phyloP scores from a whole-genome alignment of 73 alveolate genomes.

The Paraurostyla sp. region DNA sequence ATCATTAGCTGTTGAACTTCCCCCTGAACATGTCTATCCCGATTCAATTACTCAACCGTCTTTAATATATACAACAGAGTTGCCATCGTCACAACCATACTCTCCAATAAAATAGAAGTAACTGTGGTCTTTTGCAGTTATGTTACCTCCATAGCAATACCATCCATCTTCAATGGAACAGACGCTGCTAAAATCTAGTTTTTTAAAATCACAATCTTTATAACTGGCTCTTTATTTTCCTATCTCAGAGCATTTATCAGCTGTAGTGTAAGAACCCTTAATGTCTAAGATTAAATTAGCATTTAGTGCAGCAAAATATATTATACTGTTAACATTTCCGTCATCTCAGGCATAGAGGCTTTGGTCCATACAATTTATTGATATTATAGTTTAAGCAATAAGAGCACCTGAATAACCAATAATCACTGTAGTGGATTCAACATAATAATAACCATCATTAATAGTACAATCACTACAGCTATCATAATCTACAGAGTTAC shows the following conservation, averaged over 20 bases:
- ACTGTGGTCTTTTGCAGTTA: background rate
- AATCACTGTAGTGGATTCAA: no score
- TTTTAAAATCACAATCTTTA: slow-evolving; percentile 60
- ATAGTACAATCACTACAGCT: no score
- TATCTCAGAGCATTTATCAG: background rate
- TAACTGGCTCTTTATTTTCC: background rate
- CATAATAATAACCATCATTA: no score
- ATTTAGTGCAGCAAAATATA: background rate
- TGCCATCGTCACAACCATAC: slow-evolving; percentile 75
- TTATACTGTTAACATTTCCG: background rate
- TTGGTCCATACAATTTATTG: no score
- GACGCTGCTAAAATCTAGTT: background rate
- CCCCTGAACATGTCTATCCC: no score
- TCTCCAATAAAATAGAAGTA: background rate
- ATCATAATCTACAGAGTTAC: no score
- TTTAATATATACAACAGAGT: slow-evolving; percentile 53
- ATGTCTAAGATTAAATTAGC: background rate
- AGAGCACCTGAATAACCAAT: no score
- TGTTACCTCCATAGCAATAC: background rate
- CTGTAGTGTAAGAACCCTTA: background rate
- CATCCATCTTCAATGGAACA: slow-evolving; percentile 60
- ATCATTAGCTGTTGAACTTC: no score
- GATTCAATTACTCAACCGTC: slow-evolving; percentile 63
- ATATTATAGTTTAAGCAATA: no score
- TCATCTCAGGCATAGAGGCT: no score